phyloP scores from a whole-genome alignment of 352 stramenopile genomes.

The Pythium phragmitis region DNA sequence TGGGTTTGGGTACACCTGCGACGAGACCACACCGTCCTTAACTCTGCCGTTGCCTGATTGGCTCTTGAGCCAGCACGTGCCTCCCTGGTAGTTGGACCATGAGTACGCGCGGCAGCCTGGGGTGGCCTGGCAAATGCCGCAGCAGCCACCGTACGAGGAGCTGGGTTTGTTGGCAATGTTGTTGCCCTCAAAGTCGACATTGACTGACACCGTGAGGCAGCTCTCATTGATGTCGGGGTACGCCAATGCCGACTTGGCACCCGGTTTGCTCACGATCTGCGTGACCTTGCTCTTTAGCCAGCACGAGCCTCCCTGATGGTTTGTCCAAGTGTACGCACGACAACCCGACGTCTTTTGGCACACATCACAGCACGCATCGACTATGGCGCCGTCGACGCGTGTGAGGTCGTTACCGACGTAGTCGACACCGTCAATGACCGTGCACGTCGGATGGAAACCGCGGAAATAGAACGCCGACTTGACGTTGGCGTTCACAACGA shows the following conservation, averaged over 20 bases:
- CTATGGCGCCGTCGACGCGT: slow-evolving; percentile 27
- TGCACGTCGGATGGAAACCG: slow-evolving; percentile 5
- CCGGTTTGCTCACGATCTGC: no score
- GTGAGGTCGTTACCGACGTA: slow-evolving; percentile 45
- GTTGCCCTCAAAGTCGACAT: no score
- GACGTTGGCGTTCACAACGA: not conserved
- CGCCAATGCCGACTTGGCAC: no score
- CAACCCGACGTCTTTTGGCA: slow-evolving; percentile 26
- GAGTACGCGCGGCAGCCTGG: no score
- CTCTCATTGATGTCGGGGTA: no score
- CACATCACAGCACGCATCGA: slow-evolving; percentile 37
- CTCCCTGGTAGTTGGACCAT: no score
- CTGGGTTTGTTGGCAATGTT: no score
- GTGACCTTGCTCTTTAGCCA: slow-evolving; percentile 14
- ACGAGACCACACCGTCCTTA: slow-evolving; percentile 14
- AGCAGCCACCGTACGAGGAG: no score
- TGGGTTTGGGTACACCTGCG: no score
- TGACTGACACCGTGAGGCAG: no score
- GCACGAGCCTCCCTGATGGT: slow-evolving; percentile 49
- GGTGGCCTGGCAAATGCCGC: no score
- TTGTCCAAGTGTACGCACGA: slow-evolving; percentile 39
- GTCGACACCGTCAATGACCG: slow-evolving; percentile 36
- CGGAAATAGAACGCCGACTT: no score
- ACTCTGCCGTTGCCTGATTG: not conserved
- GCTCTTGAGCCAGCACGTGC: slow-evolving; percentile 34